phyloP scores from a whole-genome alignment of 768 basidiomycete species.

The Cystobasidium onofrii region DNA sequence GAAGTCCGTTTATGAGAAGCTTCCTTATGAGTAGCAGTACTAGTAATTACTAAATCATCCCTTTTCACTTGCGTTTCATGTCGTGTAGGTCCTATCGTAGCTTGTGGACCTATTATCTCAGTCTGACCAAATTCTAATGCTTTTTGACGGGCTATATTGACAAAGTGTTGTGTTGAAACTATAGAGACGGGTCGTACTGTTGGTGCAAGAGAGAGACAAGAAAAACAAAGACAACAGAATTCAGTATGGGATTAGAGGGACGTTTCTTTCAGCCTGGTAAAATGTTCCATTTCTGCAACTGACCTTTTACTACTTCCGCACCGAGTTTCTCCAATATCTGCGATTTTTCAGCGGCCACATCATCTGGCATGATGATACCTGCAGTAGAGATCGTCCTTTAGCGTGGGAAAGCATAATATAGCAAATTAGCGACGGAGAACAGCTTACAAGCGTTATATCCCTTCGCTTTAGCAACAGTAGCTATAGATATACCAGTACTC shows the following conservation, averaged over 20 bases:
- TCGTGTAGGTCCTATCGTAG: neutral
- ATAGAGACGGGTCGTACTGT: constrained; percentile 83
- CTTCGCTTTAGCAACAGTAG: constrained; percentile 61
- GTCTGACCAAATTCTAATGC: constrained; percentile 63
- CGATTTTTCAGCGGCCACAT: constrained; percentile 84
- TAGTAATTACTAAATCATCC: constrained; percentile 42
- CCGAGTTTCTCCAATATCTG: constrained; percentile 73
- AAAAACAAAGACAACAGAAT: neutral
- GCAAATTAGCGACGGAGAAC: too few relatives aligned
- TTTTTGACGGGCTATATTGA: constrained; percentile 75
- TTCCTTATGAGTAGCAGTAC: constrained; percentile 51
- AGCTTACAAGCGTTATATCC: constrained; percentile 40
- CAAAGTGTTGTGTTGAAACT: constrained; percentile 80
- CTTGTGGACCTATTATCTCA: constrained; percentile 26
- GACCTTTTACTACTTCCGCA: constrained; percentile 66
- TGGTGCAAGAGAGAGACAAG: neutral
- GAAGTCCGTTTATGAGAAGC: constrained; percentile 44
- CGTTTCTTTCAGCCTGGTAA: too few relatives aligned
- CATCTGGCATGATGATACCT: constrained; percentile 87
- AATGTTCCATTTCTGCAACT: neutral
- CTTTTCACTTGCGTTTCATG: neutral
- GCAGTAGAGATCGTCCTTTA: too few relatives aligned
- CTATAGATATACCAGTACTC: constrained; percentile 91
- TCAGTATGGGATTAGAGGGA: neutral
- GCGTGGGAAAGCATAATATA: too few relatives aligned